Conservation (phyloP, 768 basidiomycete genomes). For the Rhizopogon rudus region DNA sequence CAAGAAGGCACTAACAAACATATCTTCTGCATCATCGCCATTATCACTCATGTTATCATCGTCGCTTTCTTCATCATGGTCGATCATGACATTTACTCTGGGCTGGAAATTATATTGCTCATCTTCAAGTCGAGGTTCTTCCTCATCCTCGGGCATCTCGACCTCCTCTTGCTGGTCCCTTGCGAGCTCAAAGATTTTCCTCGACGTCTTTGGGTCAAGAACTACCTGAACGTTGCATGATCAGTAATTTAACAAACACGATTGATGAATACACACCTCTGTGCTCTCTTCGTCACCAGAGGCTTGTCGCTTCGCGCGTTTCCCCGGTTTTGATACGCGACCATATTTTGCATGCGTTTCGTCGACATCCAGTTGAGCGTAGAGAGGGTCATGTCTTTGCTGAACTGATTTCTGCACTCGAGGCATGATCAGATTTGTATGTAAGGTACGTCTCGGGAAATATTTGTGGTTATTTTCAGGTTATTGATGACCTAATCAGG, state of each 20-base stretch:
- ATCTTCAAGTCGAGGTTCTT: slow-evolving; percentile 33
- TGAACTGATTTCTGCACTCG: slow-evolving; percentile 52
- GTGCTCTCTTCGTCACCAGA: slow-evolving; percentile 47
- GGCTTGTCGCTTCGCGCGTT: slow-evolving; percentile 58
- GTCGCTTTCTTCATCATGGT: slow-evolving; percentile 40
- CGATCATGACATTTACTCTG: slow-evolving; percentile 38
- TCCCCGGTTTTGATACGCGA: slow-evolving; percentile 69
- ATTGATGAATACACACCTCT: slow-evolving; percentile 39
- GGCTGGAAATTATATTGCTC: slow-evolving; percentile 24
- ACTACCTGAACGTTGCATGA: slow-evolving; percentile 42
- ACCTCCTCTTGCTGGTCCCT: slow-evolving; percentile 91
- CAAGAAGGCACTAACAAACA: slow-evolving; percentile 43
- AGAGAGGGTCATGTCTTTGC: slow-evolving; percentile 81
- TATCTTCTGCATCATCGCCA: slow-evolving; percentile 58
- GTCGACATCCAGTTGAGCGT: slow-evolving; percentile 78
- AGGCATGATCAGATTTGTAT: slow-evolving; percentile 47
- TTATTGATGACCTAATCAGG: slow-evolving; percentile 2
- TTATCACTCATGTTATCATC: slow-evolving; percentile 34
- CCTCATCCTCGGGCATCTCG: slow-evolving; percentile 56
- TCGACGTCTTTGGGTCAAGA: slow-evolving; percentile 77
- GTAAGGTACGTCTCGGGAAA: slow-evolving; percentile 6
- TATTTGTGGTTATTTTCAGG: not conserved
- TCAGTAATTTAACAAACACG: slow-evolving; percentile 1
- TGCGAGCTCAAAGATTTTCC: slow-evolving; percentile 88
- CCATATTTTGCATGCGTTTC: slow-evolving; percentile 75